Conservation (phyloP, 2,329 filamentous ascomycete genomes). For the Calonectria henricotiae region DNA sequence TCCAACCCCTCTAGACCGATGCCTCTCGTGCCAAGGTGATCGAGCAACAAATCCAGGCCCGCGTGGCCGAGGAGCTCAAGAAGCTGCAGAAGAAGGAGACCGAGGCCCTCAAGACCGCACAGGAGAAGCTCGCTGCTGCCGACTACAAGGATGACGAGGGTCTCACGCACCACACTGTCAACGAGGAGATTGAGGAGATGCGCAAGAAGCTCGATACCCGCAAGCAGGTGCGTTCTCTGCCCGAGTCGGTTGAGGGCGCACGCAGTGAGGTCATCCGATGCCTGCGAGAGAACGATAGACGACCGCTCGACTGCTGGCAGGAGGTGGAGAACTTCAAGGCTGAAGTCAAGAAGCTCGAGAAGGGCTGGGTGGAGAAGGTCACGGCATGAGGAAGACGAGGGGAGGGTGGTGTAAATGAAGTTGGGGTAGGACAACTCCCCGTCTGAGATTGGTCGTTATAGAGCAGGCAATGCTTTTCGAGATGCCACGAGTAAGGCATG, state of each 20-base stretch:
- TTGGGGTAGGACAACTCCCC: not conserved
- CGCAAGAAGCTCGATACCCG: slow-evolving; percentile 74
- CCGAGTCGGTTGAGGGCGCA: slow-evolving; percentile 81
- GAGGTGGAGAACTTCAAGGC: slow-evolving; percentile 93
- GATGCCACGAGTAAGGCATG: slow-evolving; percentile 39
- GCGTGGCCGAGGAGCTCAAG: slow-evolving; percentile 88
- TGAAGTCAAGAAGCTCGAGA: slow-evolving; percentile 90
- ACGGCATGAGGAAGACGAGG: slow-evolving; percentile 62
- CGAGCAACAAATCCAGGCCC: slow-evolving; percentile 90
- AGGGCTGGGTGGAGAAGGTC: slow-evolving; percentile 89
- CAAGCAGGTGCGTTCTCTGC: slow-evolving; percentile 78
- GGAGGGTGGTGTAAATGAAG: slow-evolving; percentile 3
- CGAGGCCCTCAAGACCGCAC: slow-evolving; percentile 78
- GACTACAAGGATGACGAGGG: slow-evolving; percentile 56
- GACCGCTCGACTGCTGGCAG: slow-evolving; percentile 94
- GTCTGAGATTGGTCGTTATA: slow-evolving; percentile 32
- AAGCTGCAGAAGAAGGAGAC: slow-evolving; percentile 81
- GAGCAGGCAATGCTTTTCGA: slow-evolving; percentile 39
- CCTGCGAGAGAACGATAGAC: slow-evolving; percentile 85
- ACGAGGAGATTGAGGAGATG: slow-evolving; percentile 74
- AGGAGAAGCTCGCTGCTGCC: slow-evolving; percentile 74
- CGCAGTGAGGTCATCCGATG: slow-evolving; percentile 85
- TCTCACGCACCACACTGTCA: slow-evolving; percentile 66
- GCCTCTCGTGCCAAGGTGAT: slow-evolving; percentile 85
- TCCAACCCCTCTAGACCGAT: slow-evolving; percentile 78